Base-by-base conservation (phyloP, 345 rosid species). In the Litchi chinensis region DNA sequence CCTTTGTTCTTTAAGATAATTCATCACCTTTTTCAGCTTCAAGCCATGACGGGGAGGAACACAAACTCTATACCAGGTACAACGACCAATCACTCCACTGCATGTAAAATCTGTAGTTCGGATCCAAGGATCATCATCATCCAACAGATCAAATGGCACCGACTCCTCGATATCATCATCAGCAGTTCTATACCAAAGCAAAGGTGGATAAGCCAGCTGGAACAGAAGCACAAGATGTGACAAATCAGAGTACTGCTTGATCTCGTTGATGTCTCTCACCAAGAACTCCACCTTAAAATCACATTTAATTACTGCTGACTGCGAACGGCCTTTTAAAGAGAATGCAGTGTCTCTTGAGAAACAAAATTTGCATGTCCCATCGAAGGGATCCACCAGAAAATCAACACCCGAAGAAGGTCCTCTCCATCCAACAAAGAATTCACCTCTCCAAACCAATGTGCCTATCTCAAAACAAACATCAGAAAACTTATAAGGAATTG, bases 111-210 rank as follows among this genome's bases (percentile, higher is more conserved):
- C 98, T 37, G 97, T 92, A 50, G 98, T 93, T 68, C 92, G 85
- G 76, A 95, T 93, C 98, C 98, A 95, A 77, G 98, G 98, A 79
- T 95, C 98, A 80, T 95, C 98, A 80, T 95, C 98, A 81, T 95
- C 98, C 83, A 95, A 83, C 82, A 93, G 70, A 80, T 92, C 95
- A 65, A 76, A 84, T 19, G 95, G 87, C 59, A 85, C 89, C 3
- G 83, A 72, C 32, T 80, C 90, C 66, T 88, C 76, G 10, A 91
- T 81, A 56, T 93, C 93, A 77, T 95, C 98, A 79, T 92, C 93
- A 3, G 95, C 97, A 64, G 98, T 93, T 85, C 98, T 85, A 73
- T 93, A 95, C 89, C 90, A 95, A 37, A 92, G 82, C 68, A 77
- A 76, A 62, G 98, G 98, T 41, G 97, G 81, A 5, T 95, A 91